These are phyloP conservation scores for Backusella liffmaniae DNA, from an alignment of 192 early-diverging fungal genomes.

Conservation along the genomic window DNA sequence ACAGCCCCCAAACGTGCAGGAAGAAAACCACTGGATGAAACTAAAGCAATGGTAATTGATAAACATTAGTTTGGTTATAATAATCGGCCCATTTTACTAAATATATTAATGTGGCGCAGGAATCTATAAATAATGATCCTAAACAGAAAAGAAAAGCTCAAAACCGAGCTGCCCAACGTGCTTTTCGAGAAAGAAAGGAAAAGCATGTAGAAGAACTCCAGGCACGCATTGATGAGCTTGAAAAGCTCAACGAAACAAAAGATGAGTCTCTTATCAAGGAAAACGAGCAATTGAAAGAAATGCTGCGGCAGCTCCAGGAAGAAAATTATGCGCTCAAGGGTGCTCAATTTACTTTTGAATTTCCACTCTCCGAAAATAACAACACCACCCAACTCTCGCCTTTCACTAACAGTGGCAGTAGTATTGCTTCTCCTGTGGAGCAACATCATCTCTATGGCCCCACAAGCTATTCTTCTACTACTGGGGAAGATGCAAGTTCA, in stretches of 20 bases:
- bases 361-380: constrained; percentile 23
- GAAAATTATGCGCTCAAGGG: constrained; percentile 60
- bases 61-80: background rate
- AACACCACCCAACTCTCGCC: background rate
- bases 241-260: constrained; percentile 50
- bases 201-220: constrained; percentile 83
- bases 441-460: background rate
- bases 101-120: background rate
- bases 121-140: constrained; percentile 20
- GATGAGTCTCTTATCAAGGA: constrained; percentile 47
- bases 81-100: background rate
- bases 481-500: background rate
- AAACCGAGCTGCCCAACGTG: constrained; percentile 38
- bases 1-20: constrained; percentile 26
- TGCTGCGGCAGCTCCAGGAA: constrained; percentile 51
- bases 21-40: constrained; percentile 31
- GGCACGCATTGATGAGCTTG: constrained; percentile 68
- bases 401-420: constrained; percentile 4
- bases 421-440: background rate
- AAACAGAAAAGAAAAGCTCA: constrained; percentile 42
- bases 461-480: background rate
- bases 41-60: constrained; percentile 20
- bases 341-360: constrained; percentile 56
- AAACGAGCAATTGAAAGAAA: constrained; percentile 48
- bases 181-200: constrained; percentile 75